These are phyloP conservation scores for Calocybe indica DNA, from an alignment of 768 basidiomycete species.

Conservation along the genomic window DNA sequence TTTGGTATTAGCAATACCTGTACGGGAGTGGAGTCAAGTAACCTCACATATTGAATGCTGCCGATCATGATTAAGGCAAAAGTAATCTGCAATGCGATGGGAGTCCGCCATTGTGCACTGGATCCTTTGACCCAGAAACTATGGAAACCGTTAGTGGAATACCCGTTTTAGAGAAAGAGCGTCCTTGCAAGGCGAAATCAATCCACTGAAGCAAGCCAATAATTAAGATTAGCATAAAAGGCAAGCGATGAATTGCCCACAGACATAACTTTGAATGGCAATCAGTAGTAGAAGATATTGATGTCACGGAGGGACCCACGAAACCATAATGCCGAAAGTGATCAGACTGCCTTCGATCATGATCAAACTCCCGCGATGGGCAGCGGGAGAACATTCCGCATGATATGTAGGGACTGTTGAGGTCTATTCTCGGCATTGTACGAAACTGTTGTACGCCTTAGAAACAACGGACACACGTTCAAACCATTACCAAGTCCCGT, in stretches of 20 bases:
- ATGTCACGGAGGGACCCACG: slow-evolving; percentile 30
- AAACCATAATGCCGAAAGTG: slow-evolving; percentile 57
- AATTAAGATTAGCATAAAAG: neutral
- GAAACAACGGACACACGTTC: slow-evolving; percentile 31
- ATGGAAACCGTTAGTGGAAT: slow-evolving; percentile 1
- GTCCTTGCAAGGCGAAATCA: slow-evolving; percentile 53
- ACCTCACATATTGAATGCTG: slow-evolving; percentile 42
- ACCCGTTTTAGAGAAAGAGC: neutral
- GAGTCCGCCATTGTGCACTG: slow-evolving; percentile 58
- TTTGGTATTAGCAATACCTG: neutral
- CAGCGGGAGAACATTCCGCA: slow-evolving; percentile 58
- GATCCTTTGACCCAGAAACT: slow-evolving; percentile 47
- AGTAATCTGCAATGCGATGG: slow-evolving; percentile 53
- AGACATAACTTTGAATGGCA: slow-evolving; percentile 5
- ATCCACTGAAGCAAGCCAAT: slow-evolving; percentile 38
- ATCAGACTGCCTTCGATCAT: slow-evolving; percentile 63
- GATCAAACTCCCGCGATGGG: slow-evolving; percentile 53
- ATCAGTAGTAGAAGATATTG: slow-evolving; percentile 1
- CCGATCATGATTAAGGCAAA: slow-evolving; percentile 49
- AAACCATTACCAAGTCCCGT: slow-evolving; percentile 65
- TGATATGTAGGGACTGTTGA: slow-evolving; percentile 63
- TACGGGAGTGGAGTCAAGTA: neutral
- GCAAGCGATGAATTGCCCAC: neutral
- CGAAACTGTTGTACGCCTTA: neutral
- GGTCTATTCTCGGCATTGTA: slow-evolving; percentile 29